phyloP scores from a whole-genome alignment of 1,284 basidiomycete genomes.

The Meira miltonrushii region DNA sequence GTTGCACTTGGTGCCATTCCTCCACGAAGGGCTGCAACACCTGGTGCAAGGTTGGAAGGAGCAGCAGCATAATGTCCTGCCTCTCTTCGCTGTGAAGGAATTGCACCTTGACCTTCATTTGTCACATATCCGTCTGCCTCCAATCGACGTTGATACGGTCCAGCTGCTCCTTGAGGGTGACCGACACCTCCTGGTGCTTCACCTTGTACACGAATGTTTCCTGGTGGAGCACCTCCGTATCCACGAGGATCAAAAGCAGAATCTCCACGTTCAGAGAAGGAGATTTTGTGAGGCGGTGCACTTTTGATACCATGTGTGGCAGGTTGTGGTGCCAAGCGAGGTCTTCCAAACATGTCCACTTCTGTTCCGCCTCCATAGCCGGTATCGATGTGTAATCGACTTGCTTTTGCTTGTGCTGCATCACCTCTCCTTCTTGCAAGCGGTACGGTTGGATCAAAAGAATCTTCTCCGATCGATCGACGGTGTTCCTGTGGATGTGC shows the following conservation, averaged over 20 bases:
- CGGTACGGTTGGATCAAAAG: slow-evolving; percentile 12
- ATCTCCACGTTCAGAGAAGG: slow-evolving; percentile 26
- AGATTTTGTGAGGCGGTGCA: slow-evolving; percentile 45
- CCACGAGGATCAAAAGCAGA: slow-evolving; percentile 13
- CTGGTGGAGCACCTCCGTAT: slow-evolving; percentile 16
- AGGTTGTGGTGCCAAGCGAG: background rate
- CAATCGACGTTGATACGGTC: background rate
- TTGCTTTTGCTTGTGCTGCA: slow-evolving; percentile 42
- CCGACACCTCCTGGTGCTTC: background rate
- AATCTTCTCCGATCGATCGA: background rate
- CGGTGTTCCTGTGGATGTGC: background rate
- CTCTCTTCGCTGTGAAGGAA: background rate
- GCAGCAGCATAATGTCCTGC: no score
- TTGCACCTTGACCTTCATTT: background rate
- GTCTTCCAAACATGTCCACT: no score
- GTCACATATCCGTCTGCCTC: background rate
- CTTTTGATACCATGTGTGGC: slow-evolving; percentile 22
- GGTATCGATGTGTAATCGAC: slow-evolving; percentile 39
- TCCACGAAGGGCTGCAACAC: background rate
- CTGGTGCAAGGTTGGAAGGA: background rate
- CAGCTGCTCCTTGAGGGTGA: background rate
- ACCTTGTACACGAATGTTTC: no score
- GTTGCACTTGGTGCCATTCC: background rate
- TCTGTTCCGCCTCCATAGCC: slow-evolving; percentile 12
- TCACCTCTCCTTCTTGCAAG: slow-evolving; percentile 45